Percentiles rank a stretch among this genome's conserved stretches.
These are phyloP conservation scores for Pestalotiopsis sp. DNA, from an alignment of 2,329 filamentous ascomycete species.

Conservation along the genomic window DNA sequence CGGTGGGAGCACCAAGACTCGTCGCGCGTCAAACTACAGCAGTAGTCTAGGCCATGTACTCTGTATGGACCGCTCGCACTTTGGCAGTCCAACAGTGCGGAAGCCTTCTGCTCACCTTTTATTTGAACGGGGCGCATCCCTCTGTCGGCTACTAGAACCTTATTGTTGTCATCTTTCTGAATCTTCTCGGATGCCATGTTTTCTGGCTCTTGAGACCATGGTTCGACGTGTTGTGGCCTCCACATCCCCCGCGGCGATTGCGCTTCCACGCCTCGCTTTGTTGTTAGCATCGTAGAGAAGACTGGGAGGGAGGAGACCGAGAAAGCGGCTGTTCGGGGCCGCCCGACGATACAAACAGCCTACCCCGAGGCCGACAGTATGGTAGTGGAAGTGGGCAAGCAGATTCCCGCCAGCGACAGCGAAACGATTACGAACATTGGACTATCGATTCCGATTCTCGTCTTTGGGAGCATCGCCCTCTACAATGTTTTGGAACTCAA, in stretches of 20 bases:
- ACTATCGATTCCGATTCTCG: constrained; percentile 36
- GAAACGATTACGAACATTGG: not conserved
- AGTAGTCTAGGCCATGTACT: not conserved
- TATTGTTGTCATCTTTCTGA: not conserved
- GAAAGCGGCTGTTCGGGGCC: not conserved
- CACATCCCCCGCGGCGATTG: not conserved
- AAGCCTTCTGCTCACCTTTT: not conserved
- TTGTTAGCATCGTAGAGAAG: not conserved
- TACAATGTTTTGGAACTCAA: constrained; percentile 35
- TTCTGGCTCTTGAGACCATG: not conserved
- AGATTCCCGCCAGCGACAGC: not conserved
- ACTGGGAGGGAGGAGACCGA: not conserved
- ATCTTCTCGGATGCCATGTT: not conserved
- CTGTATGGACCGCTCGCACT: not conserved
- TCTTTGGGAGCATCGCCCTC: constrained; percentile 38
- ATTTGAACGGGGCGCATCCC: not conserved
- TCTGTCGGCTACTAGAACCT: not conserved
- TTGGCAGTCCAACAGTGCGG: not conserved
- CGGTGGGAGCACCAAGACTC: not conserved
- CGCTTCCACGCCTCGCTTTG: not conserved
- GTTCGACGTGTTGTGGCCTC: not conserved
- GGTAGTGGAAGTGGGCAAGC: constrained; percentile 3
- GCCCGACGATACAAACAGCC: not conserved
- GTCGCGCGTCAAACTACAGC: not conserved
- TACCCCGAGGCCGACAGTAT: not conserved